These are phyloP conservation scores for Ceratobasidium sp. DNA, from an alignment of 1,284 basidiomycete genomes.

Conservation along the genomic window DNA sequence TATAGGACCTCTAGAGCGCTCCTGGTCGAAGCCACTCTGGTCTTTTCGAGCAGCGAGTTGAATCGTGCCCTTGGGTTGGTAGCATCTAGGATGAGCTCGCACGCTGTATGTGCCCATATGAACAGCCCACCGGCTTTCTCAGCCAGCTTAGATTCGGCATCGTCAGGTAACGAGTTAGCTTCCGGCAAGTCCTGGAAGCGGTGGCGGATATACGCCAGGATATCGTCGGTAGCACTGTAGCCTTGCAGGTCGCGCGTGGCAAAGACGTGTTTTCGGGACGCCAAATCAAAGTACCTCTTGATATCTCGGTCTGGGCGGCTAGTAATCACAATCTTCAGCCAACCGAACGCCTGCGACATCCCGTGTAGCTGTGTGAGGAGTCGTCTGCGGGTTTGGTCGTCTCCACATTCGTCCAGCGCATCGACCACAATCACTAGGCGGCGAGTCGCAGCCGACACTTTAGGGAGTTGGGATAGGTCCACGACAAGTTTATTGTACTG, in stretches of 20 bases:
- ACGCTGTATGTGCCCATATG: slow-evolving; percentile 37
- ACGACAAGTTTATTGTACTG: not conserved
- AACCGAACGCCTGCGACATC: not conserved
- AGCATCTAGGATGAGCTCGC: not conserved
- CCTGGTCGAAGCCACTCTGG: not conserved
- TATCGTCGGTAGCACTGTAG: slow-evolving; percentile 12
- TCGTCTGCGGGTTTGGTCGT: not conserved
- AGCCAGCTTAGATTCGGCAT: not conserved
- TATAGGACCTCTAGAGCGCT: not conserved
- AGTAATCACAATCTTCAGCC: slow-evolving; percentile 23
- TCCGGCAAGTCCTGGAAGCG: not conserved
- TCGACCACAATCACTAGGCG: not conserved
- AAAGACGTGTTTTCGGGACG: not conserved
- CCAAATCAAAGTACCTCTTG: not conserved
- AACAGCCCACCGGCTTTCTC: slow-evolving; percentile 27
- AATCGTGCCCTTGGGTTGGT: not conserved
- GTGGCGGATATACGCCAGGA: not conserved
- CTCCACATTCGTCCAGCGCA: not conserved
- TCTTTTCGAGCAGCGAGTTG: not conserved
- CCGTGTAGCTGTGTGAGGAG: not conserved
- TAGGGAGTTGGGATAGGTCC: not conserved
- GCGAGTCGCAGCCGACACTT: not conserved
- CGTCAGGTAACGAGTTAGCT: not conserved
- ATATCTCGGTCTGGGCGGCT: slow-evolving; percentile 30
- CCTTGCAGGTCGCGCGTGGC: not conserved